Base-by-base conservation (phyloP, 2,329 filamentous ascomycete species). In the Scleromitrula shiraiana region DNA sequence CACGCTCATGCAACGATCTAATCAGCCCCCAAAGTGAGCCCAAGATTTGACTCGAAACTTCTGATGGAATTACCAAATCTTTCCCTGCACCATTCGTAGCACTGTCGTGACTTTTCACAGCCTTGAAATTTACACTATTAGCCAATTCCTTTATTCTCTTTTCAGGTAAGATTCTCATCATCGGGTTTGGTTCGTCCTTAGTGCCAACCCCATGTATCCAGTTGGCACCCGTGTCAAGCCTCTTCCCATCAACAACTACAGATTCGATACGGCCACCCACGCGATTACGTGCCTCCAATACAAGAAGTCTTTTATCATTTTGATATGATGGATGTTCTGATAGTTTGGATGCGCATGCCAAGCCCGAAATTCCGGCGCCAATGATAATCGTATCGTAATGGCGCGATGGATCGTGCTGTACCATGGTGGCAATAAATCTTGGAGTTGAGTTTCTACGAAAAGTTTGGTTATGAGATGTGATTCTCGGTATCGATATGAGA, bases 381-480 rank as follows among this genome's bases (percentile, higher is more conserved):
- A 41, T 24, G 19, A 41, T 41, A n/a, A 41, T 41, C 2, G 38
- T 41, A 23, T 41, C 23, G 24, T 41, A 41, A 27, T 41, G 38
- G 7, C n/a, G 30, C 7, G 30, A 33, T 3, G 30, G 14, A 33
- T 33, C 30, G 17, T 33, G 30, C 9, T 33, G n/a, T 17, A 8
- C 2, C 30, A 33, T 33, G 30, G 30, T 33, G 30, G 30, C 5
- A 33, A 9, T n/a, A 17, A 15, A 15, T 15, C 12, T 33, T 14
- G 14, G 17, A 7, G n/a, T 33, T 14, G 30, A n/a, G 14, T 7
- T 8, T 33, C 14, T 15, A 15, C 7, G 17, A n/a, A 32, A 32
- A 32, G 29, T 14, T 10, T 32, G 29, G 12, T 32, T 32, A n/a
- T 32, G 29, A n/a, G 12, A 14, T 5, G 12, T 33, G n/a, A 15